Conservation (phyloP, 1,139 yeast genomes). For the Diutina mesorugosa region DNA sequence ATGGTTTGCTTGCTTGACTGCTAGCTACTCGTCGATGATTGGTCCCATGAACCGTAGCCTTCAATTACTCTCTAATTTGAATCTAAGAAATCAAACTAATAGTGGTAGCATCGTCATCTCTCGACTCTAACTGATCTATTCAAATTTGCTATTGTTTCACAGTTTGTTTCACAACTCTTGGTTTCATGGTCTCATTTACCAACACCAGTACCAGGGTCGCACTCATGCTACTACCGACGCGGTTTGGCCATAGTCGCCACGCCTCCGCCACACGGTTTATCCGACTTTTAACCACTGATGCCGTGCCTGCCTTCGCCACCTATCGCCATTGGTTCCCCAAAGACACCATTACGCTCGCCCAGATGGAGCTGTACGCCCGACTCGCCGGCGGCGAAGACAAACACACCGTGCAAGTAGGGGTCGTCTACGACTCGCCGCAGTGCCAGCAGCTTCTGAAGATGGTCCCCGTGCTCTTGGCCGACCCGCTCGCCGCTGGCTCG, state of each 20-base stretch:
- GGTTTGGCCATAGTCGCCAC: not conserved
- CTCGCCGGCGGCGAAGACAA: not conserved
- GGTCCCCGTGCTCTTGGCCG: constrained; percentile 19
- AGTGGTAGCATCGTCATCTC: no score
- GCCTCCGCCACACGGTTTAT: not conserved
- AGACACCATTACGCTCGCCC: not conserved
- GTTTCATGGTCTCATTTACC: no score
- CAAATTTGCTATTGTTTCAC: no score
- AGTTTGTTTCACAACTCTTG: no score
- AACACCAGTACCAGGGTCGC: not conserved
- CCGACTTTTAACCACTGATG: not conserved
- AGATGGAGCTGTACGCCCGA: not conserved
- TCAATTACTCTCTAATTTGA: no score
- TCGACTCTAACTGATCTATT: no score
- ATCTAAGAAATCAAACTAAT: no score
- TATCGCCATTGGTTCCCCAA: not conserved
- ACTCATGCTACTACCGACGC: not conserved
- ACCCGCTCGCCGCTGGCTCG: constrained; percentile 26
- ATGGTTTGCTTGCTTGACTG: no score
- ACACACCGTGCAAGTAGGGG: not conserved
- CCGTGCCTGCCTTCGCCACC: not conserved
- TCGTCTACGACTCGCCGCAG: not conserved
- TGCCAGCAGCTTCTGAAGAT: not conserved
- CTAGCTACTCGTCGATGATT: no score
- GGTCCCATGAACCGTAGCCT: no score